Conservation (phyloP, 2,329 filamentous ascomycete genomes). For the Setomelanomma holmii region DNA sequence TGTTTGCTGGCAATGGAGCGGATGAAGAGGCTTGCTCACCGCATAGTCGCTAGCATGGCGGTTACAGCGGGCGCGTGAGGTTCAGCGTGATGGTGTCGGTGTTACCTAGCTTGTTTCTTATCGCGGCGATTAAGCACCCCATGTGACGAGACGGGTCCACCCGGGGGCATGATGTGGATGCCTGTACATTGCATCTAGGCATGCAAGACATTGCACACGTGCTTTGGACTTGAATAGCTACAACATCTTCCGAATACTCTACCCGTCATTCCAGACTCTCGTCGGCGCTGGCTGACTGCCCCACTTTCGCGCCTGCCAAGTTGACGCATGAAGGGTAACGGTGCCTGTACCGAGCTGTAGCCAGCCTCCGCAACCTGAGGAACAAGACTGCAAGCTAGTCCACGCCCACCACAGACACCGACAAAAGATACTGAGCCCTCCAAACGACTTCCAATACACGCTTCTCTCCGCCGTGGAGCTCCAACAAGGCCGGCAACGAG, state of each 20-base stretch:
- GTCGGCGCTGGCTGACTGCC: constrained; percentile 12
- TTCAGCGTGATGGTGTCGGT: constrained; percentile 2
- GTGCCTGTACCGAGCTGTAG: constrained; percentile 21
- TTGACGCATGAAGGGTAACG: constrained; percentile 31
- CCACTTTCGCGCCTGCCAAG: constrained; percentile 29
- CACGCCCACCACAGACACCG: constrained; percentile 7
- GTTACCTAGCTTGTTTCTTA: constrained; percentile 22
- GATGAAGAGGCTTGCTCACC: not conserved
- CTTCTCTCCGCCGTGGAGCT: constrained; percentile 5
- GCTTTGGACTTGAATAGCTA: not conserved
- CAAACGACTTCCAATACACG: not conserved
- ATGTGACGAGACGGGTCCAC: constrained; percentile 24
- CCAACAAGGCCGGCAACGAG: not conserved
- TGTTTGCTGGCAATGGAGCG: not conserved
- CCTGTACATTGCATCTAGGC: constrained; percentile 9
- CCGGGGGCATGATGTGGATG: constrained; percentile 19
- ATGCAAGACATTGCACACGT: constrained; percentile 5
- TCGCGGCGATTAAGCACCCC: constrained; percentile 19
- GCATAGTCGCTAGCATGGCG: not conserved
- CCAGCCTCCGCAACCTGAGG: constrained; percentile 9
- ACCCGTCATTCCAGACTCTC: not conserved
- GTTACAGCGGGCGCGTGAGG: constrained; percentile 2
- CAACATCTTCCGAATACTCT: not conserved
- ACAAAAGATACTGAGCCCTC: not conserved
- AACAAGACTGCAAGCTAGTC: constrained; percentile 10